Evolutionary conservation across 495 filamentous ascomycete genomes (phyloP).

Genomic region (Endocarpon pusillum): DNA sequence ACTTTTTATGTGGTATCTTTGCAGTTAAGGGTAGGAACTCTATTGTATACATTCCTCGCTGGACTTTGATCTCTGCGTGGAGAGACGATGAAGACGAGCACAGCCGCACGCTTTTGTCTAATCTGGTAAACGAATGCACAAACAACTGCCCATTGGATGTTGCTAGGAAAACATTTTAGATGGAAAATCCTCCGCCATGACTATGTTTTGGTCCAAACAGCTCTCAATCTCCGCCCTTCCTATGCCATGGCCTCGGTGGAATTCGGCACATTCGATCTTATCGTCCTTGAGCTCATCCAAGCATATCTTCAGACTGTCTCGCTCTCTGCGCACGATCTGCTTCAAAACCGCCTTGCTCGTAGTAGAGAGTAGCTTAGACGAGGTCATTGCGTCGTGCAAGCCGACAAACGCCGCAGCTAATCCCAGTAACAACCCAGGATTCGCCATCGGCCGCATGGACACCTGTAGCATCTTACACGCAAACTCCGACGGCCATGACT

Average conservation of each 20-base stretch:
- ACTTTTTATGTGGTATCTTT: too few relatives aligned
- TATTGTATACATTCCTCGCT: too few relatives aligned
- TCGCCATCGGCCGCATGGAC: slow-evolving; percentile 10
- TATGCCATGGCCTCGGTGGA: slow-evolving; percentile 9
- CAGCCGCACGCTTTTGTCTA: too few relatives aligned
- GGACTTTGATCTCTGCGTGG: too few relatives aligned
- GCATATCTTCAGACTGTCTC: slow-evolving; percentile 9
- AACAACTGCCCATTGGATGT: neutral
- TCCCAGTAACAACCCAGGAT: slow-evolving; percentile 12
- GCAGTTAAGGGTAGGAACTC: too few relatives aligned
- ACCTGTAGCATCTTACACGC: slow-evolving; percentile 13
- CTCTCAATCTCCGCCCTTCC: slow-evolving; percentile 10
- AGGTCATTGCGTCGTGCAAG: slow-evolving; percentile 11
- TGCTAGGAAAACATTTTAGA: neutral
- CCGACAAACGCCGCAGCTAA: slow-evolving; percentile 12
- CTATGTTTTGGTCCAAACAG: slow-evolving; percentile 5
- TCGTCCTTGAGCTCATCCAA: slow-evolving; percentile 7
- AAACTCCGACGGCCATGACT: slow-evolving; percentile 14
- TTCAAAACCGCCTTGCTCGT: slow-evolving; percentile 7
- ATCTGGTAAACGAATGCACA: too few relatives aligned
- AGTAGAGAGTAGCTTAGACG: slow-evolving; percentile 8
- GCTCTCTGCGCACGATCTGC: slow-evolving; percentile 10
- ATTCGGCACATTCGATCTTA: slow-evolving; percentile 6
- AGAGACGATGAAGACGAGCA: too few relatives aligned
- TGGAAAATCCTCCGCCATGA: neutral